These are phyloP conservation scores for Gracilaria gracilis DNA, from an alignment of 23 red algal species.

Conservation along the genomic window DNA sequence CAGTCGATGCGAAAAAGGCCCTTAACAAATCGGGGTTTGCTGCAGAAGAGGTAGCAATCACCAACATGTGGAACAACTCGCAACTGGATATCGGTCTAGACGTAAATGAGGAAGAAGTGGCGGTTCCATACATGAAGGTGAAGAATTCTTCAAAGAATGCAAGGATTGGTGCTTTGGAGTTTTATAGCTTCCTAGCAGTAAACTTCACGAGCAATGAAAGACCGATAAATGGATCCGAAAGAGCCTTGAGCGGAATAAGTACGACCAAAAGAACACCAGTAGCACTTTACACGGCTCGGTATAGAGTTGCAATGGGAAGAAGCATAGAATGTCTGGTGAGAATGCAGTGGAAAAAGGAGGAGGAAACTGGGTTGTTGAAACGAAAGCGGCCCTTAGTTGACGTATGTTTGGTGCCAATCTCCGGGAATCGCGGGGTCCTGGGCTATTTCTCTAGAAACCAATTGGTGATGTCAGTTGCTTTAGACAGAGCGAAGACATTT, in stretches of 20 bases:
- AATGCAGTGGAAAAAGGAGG: neutral
- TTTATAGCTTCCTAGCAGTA: neutral
- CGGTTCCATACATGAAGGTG: neutral
- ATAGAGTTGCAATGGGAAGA: neutral
- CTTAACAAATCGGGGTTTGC: neutral
- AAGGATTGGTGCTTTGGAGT: neutral
- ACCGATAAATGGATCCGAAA: neutral
- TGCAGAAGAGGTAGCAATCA: neutral
- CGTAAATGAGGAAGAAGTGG: neutral
- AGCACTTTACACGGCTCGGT: neutral
- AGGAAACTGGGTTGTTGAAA: neutral
- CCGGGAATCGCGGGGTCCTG: neutral
- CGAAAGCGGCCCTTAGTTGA: neutral
- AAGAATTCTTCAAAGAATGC: too few relatives aligned
- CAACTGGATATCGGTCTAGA: neutral
- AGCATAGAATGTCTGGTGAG: neutral
- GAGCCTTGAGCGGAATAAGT: neutral
- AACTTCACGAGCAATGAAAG: neutral
- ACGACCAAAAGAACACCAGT: neutral
- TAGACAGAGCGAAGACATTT: neutral
- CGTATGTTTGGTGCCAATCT: neutral
- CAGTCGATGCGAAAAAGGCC: neutral
- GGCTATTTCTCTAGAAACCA: neutral
- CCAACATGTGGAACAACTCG: neutral
- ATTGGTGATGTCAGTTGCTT: conserved; percentile 11